Conservation (phyloP, 345 rosid species). For the sweet orange (Citrus sinensis) region DNA sequence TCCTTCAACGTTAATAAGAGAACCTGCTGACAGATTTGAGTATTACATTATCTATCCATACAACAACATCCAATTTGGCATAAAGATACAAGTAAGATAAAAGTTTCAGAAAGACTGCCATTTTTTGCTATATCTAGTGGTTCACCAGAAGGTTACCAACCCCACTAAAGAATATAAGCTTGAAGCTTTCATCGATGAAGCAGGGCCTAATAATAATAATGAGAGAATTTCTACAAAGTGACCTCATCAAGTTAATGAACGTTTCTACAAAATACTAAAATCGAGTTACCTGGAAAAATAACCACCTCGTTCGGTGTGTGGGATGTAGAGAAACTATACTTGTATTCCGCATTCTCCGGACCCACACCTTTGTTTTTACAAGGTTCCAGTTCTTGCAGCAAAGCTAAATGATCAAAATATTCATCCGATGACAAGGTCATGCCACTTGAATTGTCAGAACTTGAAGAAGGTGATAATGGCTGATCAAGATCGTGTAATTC, state of each 20-base stretch:
- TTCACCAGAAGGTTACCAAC: no score
- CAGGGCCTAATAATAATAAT: no score
- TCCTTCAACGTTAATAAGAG: constrained; percentile 4
- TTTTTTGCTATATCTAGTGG: not conserved
- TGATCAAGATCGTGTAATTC: constrained; percentile 44
- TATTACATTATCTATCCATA: not conserved
- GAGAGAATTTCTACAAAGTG: not conserved
- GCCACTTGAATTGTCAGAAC: constrained; percentile 56
- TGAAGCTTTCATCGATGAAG: no score
- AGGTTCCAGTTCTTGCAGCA: constrained; percentile 38
- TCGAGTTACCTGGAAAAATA: constrained; percentile 30
- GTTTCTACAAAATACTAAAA: constrained; percentile 7
- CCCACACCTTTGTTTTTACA: constrained; percentile 1
- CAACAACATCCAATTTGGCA: not conserved
- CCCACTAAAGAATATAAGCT: no score
- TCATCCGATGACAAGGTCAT: constrained; percentile 44
- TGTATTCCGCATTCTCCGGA: constrained; percentile 17
- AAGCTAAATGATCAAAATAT: constrained; percentile 39
- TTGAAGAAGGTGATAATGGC: constrained; percentile 38
- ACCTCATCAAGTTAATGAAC: not conserved
- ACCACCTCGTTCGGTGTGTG: constrained; percentile 22
- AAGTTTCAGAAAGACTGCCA: not conserved
- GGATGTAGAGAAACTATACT: constrained; percentile 21
- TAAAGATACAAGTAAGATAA: not conserved
- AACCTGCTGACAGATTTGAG: constrained; percentile 17